Conservation (phyloP, 1,139 yeast species). For the Nakaseomyces kungkrabaensis region DNA sequence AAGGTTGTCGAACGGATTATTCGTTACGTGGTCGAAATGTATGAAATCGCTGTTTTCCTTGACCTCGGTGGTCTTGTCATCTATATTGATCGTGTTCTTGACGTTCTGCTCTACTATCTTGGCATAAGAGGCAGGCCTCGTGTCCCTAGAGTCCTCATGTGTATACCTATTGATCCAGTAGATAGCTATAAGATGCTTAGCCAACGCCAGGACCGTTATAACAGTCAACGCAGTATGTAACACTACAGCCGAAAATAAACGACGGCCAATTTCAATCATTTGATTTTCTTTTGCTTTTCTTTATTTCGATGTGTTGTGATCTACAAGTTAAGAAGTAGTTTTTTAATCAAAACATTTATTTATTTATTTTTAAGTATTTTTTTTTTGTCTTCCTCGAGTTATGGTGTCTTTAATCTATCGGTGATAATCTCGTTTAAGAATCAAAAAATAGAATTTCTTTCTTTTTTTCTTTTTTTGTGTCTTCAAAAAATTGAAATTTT, state of each 20-base stretch:
- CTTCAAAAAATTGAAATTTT: too few relatives aligned
- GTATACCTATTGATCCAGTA: conserved; percentile 2
- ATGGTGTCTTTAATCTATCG: too few relatives aligned
- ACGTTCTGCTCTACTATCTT: not conserved
- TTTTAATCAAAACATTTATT: too few relatives aligned
- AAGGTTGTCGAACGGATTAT: conserved; percentile 17
- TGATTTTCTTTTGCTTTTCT: not conserved
- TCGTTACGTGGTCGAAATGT: conserved; percentile 5
- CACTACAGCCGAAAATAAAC: conserved; percentile 5
- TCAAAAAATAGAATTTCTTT: too few relatives aligned
- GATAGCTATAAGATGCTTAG: conserved; percentile 4
- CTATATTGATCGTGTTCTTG: not conserved
- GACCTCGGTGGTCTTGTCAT: not conserved
- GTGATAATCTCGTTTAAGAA: too few relatives aligned
- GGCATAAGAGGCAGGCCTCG: conserved; percentile 1
- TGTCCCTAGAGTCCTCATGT: conserved; percentile 2
- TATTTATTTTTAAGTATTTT: too few relatives aligned
- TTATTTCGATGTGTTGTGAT: not conserved
- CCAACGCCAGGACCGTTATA: conserved; percentile 16
- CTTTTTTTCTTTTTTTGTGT: too few relatives aligned
- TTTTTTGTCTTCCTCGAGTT: too few relatives aligned
- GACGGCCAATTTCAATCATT: conserved; percentile 4
- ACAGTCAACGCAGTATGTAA: conserved; percentile 12
- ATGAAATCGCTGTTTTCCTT: not conserved
- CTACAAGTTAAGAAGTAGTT: not conserved